Evolutionary conservation across 2,329 filamentous ascomycete genomes (phyloP), one percentile per base, ranked within the genome.

Genomic region (Ceratocystis diversiconidia): DNA sequence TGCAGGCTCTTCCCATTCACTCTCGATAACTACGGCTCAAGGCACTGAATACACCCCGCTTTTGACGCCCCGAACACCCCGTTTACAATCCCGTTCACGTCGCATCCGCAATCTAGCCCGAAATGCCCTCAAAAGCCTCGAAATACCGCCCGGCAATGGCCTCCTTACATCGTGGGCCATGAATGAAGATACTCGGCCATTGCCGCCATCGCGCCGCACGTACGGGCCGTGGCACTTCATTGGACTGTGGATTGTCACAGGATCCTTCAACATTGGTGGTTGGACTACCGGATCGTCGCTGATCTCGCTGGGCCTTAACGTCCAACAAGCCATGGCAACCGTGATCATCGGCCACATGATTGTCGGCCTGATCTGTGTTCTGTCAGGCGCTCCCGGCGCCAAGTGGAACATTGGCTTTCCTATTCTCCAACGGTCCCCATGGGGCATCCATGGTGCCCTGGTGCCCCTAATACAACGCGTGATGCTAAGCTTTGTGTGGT

Each of bases 401-500:
- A 80, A 79, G 61, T 79, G 73, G n/a, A 69, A 71, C 41, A 73
- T 75, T 25, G 73, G 73, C 0, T 78, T 78, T 62, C 75, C 75
- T 2, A 75, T 76, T 43, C 73, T 76, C 59, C 71, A 75, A 41
- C 72, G 76, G 60, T 74, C 72, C 62, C 72, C 74, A 43, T 77
- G 76, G 66, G 75, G 75, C 19, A 75, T 77, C 74, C 75, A 74
- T 61, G 75, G 75, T 30, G 74, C 73, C 2, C 73, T 75, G 52
- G 73, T 74, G 3, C 74, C 74, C 10, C 76, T 76, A 17, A 67
- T 76, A 3, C 78, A 80, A 69, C 75, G 79, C 1, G 75, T 79
- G 15, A 63, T 80, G 62, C 73, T 80, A 7, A 80, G 79, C 68
- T 79, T 80, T 66, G 78, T 80, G 55, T 80, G 79, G 79, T 78